Percentiles rank a stretch among this genome's conserved stretches.
phyloP scores from a whole-genome alignment of 139 green algal genomes.

The Pleodorina starrii region DNA sequence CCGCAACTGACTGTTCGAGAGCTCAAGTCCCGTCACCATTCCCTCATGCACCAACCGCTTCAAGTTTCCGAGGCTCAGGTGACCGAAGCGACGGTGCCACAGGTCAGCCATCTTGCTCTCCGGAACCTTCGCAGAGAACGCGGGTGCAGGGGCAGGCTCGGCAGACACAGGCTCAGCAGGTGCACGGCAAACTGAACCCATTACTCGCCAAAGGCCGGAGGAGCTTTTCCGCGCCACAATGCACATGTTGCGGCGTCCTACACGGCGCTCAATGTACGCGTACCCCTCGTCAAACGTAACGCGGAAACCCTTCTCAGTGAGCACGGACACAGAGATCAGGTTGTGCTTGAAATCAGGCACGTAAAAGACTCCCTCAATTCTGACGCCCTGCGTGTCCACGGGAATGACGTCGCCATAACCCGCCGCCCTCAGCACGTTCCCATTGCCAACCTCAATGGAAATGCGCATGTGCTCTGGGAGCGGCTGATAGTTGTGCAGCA shows the following conservation, averaged over 20 bases:
- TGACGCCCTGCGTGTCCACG: background rate
- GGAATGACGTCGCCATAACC: background rate
- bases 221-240: too few relatives aligned
- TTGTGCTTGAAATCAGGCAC: constrained; percentile 1
- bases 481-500: background rate
- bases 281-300: background rate
- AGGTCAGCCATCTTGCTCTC: too few relatives aligned
- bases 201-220: too few relatives aligned
- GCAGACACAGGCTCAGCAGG: too few relatives aligned
- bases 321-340: background rate
- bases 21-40: background rate
- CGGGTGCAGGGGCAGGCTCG: too few relatives aligned
- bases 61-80: background rate
- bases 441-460: background rate
- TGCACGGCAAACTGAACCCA: too few relatives aligned
- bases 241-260: too few relatives aligned
- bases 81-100: too few relatives aligned
- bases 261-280: too few relatives aligned
- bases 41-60: background rate
- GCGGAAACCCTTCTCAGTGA: background rate
- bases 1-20: background rate
- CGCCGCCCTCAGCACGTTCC: background rate
- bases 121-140: too few relatives aligned
- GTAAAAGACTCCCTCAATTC: too few relatives aligned
- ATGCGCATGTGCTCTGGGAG: background rate